Evolutionary conservation across 176 grass and related monocot genomes (phyloP).

Genomic region (Hordeum vulgare): DNA sequence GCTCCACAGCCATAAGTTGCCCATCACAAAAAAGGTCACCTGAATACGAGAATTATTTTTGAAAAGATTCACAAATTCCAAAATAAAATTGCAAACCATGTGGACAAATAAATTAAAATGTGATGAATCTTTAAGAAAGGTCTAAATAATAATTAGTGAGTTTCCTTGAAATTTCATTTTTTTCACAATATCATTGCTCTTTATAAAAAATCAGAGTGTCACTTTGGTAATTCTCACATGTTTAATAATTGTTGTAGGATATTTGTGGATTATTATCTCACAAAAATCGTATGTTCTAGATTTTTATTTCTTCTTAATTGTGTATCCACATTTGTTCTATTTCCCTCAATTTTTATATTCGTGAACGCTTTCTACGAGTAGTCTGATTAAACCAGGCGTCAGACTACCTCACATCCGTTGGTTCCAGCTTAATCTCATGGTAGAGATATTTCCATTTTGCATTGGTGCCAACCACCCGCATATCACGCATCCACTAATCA

Average conservation of each 20-base stretch:
- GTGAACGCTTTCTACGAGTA: too few relatives aligned
- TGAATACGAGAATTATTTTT: not conserved
- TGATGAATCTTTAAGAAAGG: not conserved
- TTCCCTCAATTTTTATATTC: too few relatives aligned
- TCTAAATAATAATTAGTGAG: not conserved
- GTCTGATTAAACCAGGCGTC: too few relatives aligned
- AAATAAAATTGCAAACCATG: not conserved
- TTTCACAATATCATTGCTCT: not conserved
- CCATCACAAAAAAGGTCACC: not conserved
- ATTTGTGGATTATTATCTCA: not conserved
- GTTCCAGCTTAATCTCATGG: too few relatives aligned
- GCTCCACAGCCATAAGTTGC: not conserved
- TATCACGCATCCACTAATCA: too few relatives aligned
- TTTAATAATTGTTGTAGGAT: not conserved
- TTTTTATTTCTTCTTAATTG: not conserved
- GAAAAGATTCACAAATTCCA: too few relatives aligned
- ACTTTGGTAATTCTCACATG: not conserved
- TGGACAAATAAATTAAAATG: not conserved
- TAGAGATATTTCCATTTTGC: too few relatives aligned
- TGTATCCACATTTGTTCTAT: not conserved
- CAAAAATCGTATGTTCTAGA: not conserved
- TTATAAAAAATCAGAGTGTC: not conserved
- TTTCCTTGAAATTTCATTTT: not conserved
- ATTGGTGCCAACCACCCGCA: too few relatives aligned
- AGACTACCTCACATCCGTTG: too few relatives aligned